phyloP scores from a whole-genome alignment of 371 early-diverging fungal genomes.

The Rhizomucor miehei region DNA sequence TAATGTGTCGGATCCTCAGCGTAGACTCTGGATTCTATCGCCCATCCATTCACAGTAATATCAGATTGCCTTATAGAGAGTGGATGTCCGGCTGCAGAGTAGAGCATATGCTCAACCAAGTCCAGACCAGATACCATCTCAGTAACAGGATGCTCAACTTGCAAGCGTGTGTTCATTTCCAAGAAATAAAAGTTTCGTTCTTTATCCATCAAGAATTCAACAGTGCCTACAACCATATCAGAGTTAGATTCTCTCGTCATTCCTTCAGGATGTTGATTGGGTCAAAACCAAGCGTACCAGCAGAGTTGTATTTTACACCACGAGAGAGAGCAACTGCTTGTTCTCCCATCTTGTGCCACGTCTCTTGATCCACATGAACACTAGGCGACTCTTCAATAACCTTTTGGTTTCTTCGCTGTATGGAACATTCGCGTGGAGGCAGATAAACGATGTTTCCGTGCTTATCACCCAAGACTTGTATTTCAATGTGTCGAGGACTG shows the following conservation, averaged over 20 bases:
- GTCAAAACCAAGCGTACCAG: too few species aligned
- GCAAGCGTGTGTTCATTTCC: constrained; percentile 89
- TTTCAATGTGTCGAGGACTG: constrained; percentile 81
- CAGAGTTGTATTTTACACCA: constrained; percentile 81
- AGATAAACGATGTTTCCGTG: constrained; percentile 77
- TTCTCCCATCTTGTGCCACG: constrained; percentile 78
- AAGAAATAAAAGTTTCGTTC: constrained; percentile 79
- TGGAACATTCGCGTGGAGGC: constrained; percentile 90
- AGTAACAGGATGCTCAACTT: constrained; percentile 98
- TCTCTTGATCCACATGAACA: constrained; percentile 58
- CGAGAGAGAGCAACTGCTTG: constrained; percentile 79
- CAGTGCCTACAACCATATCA: constrained; percentile 26
- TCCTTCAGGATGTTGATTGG: too few species aligned
- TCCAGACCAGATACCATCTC: constrained; percentile 93
- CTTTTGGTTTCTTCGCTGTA: constrained; percentile 91
- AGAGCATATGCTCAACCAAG: constrained; percentile 89
- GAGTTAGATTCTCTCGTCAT: neutral
- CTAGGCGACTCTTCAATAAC: constrained; percentile 81
- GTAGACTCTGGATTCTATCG: constrained; percentile 85
- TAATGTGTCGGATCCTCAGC: constrained; percentile 90
- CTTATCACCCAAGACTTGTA: constrained; percentile 80
- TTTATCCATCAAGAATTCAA: constrained; percentile 78
- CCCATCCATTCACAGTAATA: constrained; percentile 72
- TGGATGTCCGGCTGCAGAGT: constrained; percentile 71
- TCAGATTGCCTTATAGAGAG: constrained; percentile 57